Conservation (phyloP, 179 eudicot species). For the Actinidia chinensis region DNA sequence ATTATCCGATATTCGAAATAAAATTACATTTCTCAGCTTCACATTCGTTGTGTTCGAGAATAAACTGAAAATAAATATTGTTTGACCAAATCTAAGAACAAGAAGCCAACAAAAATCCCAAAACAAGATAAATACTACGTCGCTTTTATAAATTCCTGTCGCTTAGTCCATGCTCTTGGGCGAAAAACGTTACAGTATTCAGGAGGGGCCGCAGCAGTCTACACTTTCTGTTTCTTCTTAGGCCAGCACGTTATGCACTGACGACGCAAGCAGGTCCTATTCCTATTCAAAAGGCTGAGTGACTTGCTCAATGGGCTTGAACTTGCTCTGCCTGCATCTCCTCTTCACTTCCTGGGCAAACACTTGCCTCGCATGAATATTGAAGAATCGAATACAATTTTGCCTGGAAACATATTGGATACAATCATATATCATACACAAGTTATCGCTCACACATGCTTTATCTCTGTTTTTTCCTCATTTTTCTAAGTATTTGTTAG, state of each 20-base stretch:
- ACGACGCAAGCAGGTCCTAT: constrained; percentile 90
- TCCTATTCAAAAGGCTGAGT: constrained; percentile 80
- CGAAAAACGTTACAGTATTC: neutral
- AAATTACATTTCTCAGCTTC: too few species aligned
- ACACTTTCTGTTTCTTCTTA: constrained; percentile 65
- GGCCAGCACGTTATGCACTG: constrained; percentile 56
- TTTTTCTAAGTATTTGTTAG: neutral
- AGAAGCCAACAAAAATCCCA: neutral
- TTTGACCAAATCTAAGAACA: too few species aligned
- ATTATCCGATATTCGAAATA: too few species aligned
- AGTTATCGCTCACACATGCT: neutral
- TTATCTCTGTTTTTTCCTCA: neutral
- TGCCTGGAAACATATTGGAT: constrained; percentile 39
- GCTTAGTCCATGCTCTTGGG: too few species aligned
- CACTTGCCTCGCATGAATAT: constrained; percentile 76
- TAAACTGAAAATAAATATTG: too few species aligned
- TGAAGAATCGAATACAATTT: constrained; percentile 86
- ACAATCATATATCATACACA: neutral
- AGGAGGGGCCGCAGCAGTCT: too few species aligned
- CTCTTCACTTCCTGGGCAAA: constrained; percentile 82
- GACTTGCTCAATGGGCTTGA: constrained; percentile 72
- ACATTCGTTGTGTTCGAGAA: too few species aligned
- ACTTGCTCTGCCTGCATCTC: constrained; percentile 74
- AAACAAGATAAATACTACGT: neutral
- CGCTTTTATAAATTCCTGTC: neutral